Conservation (phyloP, 331 rosid species). For the Quercus phellos region DNA sequence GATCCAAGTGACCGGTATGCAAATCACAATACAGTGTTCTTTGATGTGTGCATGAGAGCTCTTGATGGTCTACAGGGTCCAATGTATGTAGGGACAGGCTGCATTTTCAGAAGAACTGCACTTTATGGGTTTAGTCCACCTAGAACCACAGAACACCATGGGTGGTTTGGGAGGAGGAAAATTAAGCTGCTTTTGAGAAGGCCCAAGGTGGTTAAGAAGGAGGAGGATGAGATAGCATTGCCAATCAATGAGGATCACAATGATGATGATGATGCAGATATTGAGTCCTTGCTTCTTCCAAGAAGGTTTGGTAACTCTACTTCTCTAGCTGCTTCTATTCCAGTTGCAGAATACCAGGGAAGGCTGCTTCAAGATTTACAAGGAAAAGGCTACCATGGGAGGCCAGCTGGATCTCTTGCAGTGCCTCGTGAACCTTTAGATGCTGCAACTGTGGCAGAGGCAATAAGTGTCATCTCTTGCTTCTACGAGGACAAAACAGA, state of each 20-base stretch:
- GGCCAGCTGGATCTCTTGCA: conserved; percentile 79
- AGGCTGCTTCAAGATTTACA: conserved; percentile 68
- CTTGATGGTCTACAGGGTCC: conserved; percentile 91
- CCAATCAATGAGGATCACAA: conserved; percentile 37
- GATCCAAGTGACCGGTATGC: conserved; percentile 81
- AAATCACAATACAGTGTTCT: conserved; percentile 83
- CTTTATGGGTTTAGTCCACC: conserved; percentile 87
- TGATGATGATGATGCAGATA: conserved; percentile 70
- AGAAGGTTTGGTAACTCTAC: conserved; percentile 81
- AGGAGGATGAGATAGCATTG: conserved; percentile 52
- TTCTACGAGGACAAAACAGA: conserved; percentile 83
- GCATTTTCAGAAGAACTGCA: conserved; percentile 79
- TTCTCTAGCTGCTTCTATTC: conserved; percentile 65
- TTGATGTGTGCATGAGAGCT: conserved; percentile 85
- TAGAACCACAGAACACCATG: conserved; percentile 74
- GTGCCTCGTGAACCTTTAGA: conserved; percentile 78
- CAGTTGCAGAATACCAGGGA: conserved; percentile 80
- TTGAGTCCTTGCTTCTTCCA: conserved; percentile 71
- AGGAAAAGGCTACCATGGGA: conserved; percentile 55
- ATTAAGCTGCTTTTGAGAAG: conserved; percentile 57
- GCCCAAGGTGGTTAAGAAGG: conserved; percentile 41
- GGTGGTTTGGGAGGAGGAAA: conserved; percentile 64
- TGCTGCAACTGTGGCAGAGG: conserved; percentile 82
- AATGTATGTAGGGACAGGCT: conserved; percentile 86
- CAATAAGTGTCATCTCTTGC: conserved; percentile 74